A percentile compares a stretch with the other conserved stretches of the same genome.
These are phyloP conservation scores for Kentomonas sorsogonicus DNA, from an alignment of 208 protist genomes.

Conservation along the genomic window DNA sequence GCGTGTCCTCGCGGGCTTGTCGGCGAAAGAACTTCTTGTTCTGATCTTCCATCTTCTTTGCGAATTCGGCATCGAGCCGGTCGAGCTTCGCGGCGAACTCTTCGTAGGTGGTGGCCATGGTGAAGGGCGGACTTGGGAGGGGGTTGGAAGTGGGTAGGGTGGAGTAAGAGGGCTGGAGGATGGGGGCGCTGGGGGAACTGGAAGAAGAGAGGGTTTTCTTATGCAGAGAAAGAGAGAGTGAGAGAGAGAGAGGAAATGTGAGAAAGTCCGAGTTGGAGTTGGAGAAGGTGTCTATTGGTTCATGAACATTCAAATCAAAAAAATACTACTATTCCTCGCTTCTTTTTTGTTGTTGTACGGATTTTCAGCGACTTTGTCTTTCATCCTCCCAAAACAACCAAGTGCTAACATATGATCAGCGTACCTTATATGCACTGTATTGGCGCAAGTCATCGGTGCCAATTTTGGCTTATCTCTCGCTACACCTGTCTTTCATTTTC, in stretches of 20 bases:
- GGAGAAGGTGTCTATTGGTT: background rate
- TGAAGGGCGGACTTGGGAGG: conserved; percentile 7
- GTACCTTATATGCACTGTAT: background rate
- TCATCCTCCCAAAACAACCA: background rate
- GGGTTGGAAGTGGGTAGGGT: background rate
- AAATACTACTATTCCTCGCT: background rate
- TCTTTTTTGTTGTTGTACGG: conserved; percentile 11
- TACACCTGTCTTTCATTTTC: background rate
- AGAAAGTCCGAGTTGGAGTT: no score
- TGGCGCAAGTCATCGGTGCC: background rate
- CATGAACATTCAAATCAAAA: background rate
- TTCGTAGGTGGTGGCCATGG: conserved; percentile 80
- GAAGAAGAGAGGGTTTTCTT: background rate
- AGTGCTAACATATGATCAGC: background rate
- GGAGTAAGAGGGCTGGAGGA: background rate
- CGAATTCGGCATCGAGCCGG: conserved; percentile 86
- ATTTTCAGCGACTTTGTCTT: conserved; percentile 1
- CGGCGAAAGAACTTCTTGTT: conserved; percentile 91
- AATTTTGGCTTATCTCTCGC: background rate
- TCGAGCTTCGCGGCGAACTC: conserved; percentile 88
- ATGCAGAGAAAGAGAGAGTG: no score
- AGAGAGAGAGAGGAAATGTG: no score
- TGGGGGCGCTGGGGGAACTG: background rate
- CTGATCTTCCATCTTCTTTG: conserved; percentile 91
- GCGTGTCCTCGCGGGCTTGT: conserved; percentile 83